Conservation (phyloP, 768 basidiomycete species). For the Lentinus tigrinus region DNA sequence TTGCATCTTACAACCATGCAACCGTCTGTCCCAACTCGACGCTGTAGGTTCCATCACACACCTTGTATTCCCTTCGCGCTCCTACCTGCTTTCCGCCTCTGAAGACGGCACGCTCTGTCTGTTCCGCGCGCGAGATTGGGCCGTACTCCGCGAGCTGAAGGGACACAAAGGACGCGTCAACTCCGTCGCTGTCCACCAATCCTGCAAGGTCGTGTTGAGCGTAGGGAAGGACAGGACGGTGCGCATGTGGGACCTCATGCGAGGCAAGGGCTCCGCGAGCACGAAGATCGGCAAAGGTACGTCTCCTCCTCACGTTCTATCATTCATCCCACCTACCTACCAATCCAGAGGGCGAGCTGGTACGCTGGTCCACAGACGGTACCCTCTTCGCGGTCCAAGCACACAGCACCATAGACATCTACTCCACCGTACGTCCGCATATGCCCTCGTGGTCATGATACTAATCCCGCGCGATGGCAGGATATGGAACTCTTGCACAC, state of each 20-base stretch:
- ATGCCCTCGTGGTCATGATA: neutral
- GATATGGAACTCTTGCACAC: slow-evolving; percentile 76
- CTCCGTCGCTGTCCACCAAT: slow-evolving; percentile 86
- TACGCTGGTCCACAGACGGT: slow-evolving; percentile 82
- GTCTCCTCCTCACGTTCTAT: slow-evolving; percentile 9
- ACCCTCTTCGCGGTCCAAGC: slow-evolving; percentile 78
- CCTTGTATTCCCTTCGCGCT: slow-evolving; percentile 81
- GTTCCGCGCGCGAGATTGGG: slow-evolving; percentile 94
- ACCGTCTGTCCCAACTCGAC: neutral
- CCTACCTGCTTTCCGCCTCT: slow-evolving; percentile 87
- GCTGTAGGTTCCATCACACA: slow-evolving; percentile 85
- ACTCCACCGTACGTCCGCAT: slow-evolving; percentile 47
- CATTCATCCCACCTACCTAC: neutral
- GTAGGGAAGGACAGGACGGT: slow-evolving; percentile 88
- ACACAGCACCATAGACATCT: slow-evolving; percentile 75
- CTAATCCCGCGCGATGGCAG: slow-evolving; percentile 42
- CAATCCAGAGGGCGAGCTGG: slow-evolving; percentile 81
- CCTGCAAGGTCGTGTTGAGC: slow-evolving; percentile 86
- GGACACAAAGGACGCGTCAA: slow-evolving; percentile 96
- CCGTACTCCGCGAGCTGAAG: slow-evolving; percentile 79
- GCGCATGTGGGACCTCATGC: slow-evolving; percentile 99
- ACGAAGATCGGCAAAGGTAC: slow-evolving; percentile 86
- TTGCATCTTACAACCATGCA: neutral
- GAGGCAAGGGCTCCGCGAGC: slow-evolving; percentile 87
- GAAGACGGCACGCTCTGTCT: slow-evolving; percentile 90